Evolutionary conservation across 768 basidiomycete species (phyloP).

Genomic region (Lyophyllum decastes): DNA sequence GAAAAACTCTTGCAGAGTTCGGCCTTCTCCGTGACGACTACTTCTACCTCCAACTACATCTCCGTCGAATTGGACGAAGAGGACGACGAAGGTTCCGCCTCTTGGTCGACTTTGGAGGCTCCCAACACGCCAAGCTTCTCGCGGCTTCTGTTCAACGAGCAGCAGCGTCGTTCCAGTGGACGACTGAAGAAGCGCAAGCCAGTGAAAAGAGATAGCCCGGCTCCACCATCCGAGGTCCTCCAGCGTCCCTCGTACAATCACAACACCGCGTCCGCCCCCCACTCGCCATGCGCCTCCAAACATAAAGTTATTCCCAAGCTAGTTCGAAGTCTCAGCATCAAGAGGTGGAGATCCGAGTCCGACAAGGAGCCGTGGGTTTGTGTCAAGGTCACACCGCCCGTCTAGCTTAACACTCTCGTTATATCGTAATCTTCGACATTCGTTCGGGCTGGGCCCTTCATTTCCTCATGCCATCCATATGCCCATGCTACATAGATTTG

Average conservation of each 20-base stretch:
- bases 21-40: slow-evolving; percentile 23
- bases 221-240: slow-evolving; percentile 4
- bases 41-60: slow-evolving; percentile 27
- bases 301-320: neutral
- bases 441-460: neutral
- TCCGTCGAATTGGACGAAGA: slow-evolving; percentile 13
- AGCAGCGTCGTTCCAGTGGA: neutral
- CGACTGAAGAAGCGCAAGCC: slow-evolving; percentile 10
- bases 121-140: slow-evolving; percentile 18
- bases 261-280: neutral
- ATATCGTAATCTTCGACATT: neutral
- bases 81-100: slow-evolving; percentile 9
- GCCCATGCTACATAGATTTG: neutral
- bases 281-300: neutral
- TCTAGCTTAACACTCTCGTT: neutral
- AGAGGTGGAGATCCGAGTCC: neutral
- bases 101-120: slow-evolving; percentile 22
- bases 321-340: slow-evolving; percentile 5
- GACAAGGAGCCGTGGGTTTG: neutral
- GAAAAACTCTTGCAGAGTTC: slow-evolving; percentile 14
- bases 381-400: neutral
- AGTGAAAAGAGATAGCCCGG: neutral
- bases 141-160: neutral
- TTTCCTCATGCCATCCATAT: neutral
- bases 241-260: slow-evolving; percentile 8